Evolutionary conservation across 768 basidiomycete species (phyloP).

Genomic region (Rhodotorula babjevae): DNA sequence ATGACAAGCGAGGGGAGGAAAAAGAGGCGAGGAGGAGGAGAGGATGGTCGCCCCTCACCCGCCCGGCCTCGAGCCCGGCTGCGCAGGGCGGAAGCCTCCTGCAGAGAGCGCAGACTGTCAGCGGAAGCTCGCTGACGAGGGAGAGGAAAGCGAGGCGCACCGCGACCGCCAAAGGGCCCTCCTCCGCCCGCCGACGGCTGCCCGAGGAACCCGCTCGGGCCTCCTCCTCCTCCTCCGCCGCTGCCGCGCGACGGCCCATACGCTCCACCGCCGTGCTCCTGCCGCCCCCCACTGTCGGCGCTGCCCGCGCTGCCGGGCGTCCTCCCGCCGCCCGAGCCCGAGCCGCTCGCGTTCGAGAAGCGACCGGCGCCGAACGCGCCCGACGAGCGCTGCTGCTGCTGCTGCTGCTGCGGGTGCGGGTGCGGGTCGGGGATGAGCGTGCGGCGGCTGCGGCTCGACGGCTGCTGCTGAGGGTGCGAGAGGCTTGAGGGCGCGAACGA

Average conservation of each 20-base stretch:
- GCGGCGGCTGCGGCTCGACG: not conserved
- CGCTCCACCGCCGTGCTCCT: not conserved
- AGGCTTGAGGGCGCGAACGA: not conserved
- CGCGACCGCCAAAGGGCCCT: not conserved
- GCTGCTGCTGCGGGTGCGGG: no score
- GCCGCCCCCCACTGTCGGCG: not conserved
- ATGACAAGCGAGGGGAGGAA: no score
- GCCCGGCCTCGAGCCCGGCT: not conserved
- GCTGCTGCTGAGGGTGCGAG: not conserved
- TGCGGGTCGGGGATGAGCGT: not conserved
- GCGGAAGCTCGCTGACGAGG: not conserved
- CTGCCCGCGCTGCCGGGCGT: not conserved
- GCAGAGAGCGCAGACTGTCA: not conserved
- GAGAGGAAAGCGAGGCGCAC: not conserved
- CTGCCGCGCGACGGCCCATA: no score
- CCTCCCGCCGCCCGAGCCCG: not conserved
- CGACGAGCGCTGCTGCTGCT: no score
- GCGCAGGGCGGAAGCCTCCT: conserved; percentile 3
- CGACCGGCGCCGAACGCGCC: not conserved
- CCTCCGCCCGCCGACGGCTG: not conserved
- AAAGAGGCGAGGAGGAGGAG: not conserved
- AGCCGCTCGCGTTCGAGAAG: not conserved
- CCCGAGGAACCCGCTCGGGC: not conserved
- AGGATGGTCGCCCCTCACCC: not conserved
- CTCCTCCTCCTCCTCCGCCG: not conserved